Percentiles rank a stretch among this genome's conserved stretches.
Conservation (phyloP, 257 asterid genomes). For the Gentiana straminea region DNA sequence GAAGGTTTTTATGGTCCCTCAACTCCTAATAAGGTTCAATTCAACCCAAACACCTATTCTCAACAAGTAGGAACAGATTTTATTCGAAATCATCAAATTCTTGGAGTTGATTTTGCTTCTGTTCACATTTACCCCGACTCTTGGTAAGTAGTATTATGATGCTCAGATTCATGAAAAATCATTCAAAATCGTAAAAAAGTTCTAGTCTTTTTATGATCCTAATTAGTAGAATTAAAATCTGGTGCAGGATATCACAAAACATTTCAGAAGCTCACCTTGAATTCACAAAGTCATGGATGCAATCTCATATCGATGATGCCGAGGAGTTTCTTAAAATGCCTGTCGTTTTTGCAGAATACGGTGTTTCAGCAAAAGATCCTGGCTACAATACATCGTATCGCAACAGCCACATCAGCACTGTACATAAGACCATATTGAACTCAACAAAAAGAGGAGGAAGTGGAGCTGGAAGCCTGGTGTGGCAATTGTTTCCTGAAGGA, state of each 20-base stretch:
- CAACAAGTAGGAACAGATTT: slow-evolving; percentile 93
- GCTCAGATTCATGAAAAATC: too few species aligned
- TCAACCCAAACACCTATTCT: slow-evolving; percentile 66
- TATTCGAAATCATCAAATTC: slow-evolving; percentile 87
- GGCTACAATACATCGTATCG: slow-evolving; percentile 58
- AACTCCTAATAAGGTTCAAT: slow-evolving; percentile 56
- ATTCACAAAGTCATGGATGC: slow-evolving; percentile 87
- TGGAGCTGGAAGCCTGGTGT: slow-evolving; percentile 66
- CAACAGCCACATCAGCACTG: slow-evolving; percentile 38
- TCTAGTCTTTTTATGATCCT: neutral
- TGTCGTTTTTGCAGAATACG: slow-evolving; percentile 68
- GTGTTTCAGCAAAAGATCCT: slow-evolving; percentile 64
- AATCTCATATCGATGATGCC: slow-evolving; percentile 78
- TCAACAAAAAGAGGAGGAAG: slow-evolving; percentile 73
- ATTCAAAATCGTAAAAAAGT: neutral
- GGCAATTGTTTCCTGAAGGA: slow-evolving; percentile 92
- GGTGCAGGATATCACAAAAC: slow-evolving; percentile 57
- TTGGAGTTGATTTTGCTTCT: slow-evolving; percentile 92
- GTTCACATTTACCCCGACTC: slow-evolving; percentile 88
- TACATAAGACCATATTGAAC: slow-evolving; percentile 47
- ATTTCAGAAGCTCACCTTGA: slow-evolving; percentile 55
- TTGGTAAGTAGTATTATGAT: slow-evolving; percentile 35
- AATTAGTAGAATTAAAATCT: neutral
- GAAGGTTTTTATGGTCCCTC: slow-evolving; percentile 96
- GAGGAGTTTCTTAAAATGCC: slow-evolving; percentile 73